Evolutionary conservation across 2,329 filamentous ascomycete species (phyloP).

Genomic region (Claviceps sp.): DNA sequence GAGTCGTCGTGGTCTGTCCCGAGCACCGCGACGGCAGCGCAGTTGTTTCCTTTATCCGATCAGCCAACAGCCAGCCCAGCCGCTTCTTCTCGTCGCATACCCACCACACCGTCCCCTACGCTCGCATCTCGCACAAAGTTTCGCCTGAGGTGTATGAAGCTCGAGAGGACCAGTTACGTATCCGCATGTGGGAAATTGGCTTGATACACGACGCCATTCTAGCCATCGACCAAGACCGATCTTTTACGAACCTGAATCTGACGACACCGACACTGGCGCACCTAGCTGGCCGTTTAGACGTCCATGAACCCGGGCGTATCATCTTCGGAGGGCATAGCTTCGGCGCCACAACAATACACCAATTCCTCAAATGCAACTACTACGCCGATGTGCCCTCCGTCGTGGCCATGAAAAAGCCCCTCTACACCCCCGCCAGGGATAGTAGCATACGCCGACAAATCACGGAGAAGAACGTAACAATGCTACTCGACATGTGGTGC

Average conservation of each 20-base stretch:
- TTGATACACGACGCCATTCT: slow-evolving; percentile 55
- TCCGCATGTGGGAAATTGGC: slow-evolving; percentile 68
- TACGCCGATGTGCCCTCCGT: slow-evolving; percentile 41
- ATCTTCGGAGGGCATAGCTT: slow-evolving; percentile 73
- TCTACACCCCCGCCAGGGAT: slow-evolving; percentile 44
- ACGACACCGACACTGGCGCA: slow-evolving; percentile 36
- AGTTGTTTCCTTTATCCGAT: slow-evolving; percentile 58
- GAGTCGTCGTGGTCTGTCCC: slow-evolving; percentile 65
- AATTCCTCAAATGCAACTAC: slow-evolving; percentile 69
- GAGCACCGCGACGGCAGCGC: slow-evolving; percentile 76
- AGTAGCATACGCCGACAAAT: slow-evolving; percentile 52
- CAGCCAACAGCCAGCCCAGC: slow-evolving; percentile 33
- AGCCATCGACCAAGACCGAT: slow-evolving; percentile 45
- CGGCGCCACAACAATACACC: slow-evolving; percentile 59
- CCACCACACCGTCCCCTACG: slow-evolving; percentile 31
- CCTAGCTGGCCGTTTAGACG: slow-evolving; percentile 49
- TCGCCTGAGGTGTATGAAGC: slow-evolving; percentile 51
- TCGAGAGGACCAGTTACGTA: slow-evolving; percentile 58
- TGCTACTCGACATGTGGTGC: slow-evolving; percentile 72
- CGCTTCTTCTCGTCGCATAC: slow-evolving; percentile 12
- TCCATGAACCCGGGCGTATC: slow-evolving; percentile 59
- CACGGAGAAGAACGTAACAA: slow-evolving; percentile 49
- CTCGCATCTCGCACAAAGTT: slow-evolving; percentile 46
- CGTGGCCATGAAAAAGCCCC: slow-evolving; percentile 34
- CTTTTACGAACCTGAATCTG: slow-evolving; percentile 39